Base-by-base conservation (phyloP, 2,329 filamentous ascomycete genomes). In the Neurospora sp. region DNA sequence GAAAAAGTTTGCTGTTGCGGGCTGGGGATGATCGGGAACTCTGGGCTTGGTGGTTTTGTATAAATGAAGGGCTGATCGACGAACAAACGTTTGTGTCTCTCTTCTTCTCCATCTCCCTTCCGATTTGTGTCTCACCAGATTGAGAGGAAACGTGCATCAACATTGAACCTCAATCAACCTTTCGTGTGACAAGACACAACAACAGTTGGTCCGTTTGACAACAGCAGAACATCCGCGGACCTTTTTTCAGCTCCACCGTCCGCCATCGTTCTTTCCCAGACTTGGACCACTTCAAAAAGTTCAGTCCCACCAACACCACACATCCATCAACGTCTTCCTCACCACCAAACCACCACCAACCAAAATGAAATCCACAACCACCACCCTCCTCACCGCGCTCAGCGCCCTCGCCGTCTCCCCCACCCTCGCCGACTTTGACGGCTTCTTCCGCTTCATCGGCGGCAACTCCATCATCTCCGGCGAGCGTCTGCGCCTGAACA, bases 401-500 rank as follows among this genome's bases (percentile, higher is more conserved):
- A 62, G 52, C 28, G 52, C 52, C 7, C 15, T 62, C 52, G 1
- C 52, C 13, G 23, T 62, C 28, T 15, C 23, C 13, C 28, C 52
- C 13, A 28, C 3, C 52, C 13, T 62, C 52, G 52, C 52, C 4
- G 28, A 36, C 15, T 62, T 62, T 4, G 71, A 74, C n/a, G 73
- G 72, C 66, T 74, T 73, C 69, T 73, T 74, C 70, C 67, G 43
- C 67, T 69, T 67, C 68, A n/a, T 68, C 11, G 69, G 69, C 39
- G 70, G 70, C 68, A 71, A 68, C 70, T 42, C 43, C 42, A 19
- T 70, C 67, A 70, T 69, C 62, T 43, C 71, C 69, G 36, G 38
- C 66, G 43, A 72, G 33, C 72, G 73, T 33, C 72, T 74, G 38
- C 73, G 73, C 58, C 9, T 19, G n/a, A 74, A 74, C 71, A 68